Percentiles rank a stretch among this genome's conserved stretches.
Conservation (phyloP, 2,329 filamentous ascomycete genomes). For the Sclerotiophoma versabilis region DNA sequence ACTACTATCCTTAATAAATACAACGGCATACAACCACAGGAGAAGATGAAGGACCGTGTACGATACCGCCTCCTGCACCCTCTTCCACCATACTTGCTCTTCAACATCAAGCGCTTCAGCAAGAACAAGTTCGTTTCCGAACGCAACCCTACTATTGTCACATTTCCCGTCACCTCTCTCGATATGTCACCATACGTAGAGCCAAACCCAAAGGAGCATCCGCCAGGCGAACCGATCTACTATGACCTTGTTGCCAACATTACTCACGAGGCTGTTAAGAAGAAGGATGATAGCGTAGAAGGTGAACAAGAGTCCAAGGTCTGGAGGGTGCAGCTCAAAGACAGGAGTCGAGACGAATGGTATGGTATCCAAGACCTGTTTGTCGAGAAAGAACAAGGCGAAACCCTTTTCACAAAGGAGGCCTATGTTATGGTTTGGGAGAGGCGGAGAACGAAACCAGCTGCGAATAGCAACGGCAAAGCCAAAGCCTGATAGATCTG, state of each 20-base stretch:
- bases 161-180: slow-evolving; percentile 84
- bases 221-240: slow-evolving; percentile 81
- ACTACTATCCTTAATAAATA: slow-evolving; percentile 83
- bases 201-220: slow-evolving; percentile 75
- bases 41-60: slow-evolving; percentile 86
- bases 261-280: slow-evolving; percentile 81
- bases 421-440: slow-evolving; percentile 98
- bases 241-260: slow-evolving; percentile 98
- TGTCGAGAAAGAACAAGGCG: slow-evolving; percentile 86
- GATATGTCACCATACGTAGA: slow-evolving; percentile 93
- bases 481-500: slow-evolving; percentile 13
- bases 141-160: slow-evolving; percentile 97
- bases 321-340: slow-evolving; percentile 90
- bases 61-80: slow-evolving; percentile 90
- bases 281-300: slow-evolving; percentile 80
- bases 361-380: slow-evolving; percentile 92
- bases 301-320: slow-evolving; percentile 91
- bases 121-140: slow-evolving; percentile 96
- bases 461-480: slow-evolving; percentile 24
- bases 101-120: slow-evolving; percentile 97
- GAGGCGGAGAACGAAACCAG: slow-evolving; percentile 63
- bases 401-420: slow-evolving; percentile 91
- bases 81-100: slow-evolving; percentile 85
- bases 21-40: slow-evolving; percentile 85
- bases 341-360: slow-evolving; percentile 86